Evolutionary conservation across 108 stramenopile genomes (phyloP), one percentile per base, ranked within the genome.

Genomic region (Stephanodiscus triporus): DNA sequence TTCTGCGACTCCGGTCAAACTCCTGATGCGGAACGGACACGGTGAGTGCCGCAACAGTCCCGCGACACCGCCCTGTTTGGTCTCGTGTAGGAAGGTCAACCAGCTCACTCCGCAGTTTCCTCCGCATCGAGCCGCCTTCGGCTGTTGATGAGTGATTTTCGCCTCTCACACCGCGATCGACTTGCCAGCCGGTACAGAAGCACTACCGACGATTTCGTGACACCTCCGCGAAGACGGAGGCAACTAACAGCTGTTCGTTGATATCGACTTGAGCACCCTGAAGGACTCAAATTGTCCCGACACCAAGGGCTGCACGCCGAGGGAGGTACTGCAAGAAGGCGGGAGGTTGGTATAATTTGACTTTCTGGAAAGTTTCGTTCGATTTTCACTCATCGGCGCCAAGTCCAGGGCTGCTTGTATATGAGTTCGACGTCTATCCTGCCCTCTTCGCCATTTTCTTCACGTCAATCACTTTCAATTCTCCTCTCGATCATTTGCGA

Each of bases 1-100:
- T 89, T 84, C 19, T n/a, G n/a, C n/a, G n/a, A 85, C 80, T 10
- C 94, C 94, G 55, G 85, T 88, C 89, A 95, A 26, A 91, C 76
- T 6, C 94, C 94, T 17, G 91, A 90, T 6, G 91, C 88, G 9
- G 94, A 7, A 88, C 91, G 17, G 89, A 78, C 10, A 92, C 67
- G 4, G 92, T 70, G 50, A 95, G 72, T 2, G 94, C 65, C 34
- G 91, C 14, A 85, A 34, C 6, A 92, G 58, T 19, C 94, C 94
- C 19, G 88, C 87, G 66, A 89, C 62, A 61, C 86, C 65, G 19
- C 94, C 94, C 58, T 85, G 84, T 45, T 84, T 63, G 2, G 84
- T 58, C 29, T 88, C 84, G 48, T 76, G 55, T 27, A 63, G 57
- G 26, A 89, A 66, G 48, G 86, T 86, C 45, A 60, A 38, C 66